A percentile compares a stretch with the other conserved stretches of the same genome.
Conservation (phyloP, 176 grass and related monocot species). For the Bothriochloa decipiens region DNA sequence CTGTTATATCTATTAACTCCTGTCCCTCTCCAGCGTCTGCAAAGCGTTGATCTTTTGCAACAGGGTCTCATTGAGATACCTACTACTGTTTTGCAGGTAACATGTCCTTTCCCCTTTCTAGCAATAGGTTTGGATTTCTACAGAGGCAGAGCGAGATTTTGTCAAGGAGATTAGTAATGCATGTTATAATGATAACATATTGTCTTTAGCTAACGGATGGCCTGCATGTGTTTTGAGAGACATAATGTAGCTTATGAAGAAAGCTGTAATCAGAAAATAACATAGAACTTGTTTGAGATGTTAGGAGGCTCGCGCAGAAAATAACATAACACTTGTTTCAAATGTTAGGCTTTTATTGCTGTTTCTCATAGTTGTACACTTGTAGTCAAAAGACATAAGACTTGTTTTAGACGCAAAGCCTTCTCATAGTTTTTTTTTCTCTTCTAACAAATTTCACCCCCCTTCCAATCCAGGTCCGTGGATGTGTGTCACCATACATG, state of each 20-base stretch:
- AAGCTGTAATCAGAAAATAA: background rate
- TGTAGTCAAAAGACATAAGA: background rate
- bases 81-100: conserved; percentile 71
- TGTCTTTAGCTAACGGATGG: background rate
- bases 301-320: too few relatives aligned
- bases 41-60: conserved; percentile 77
- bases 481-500: conserved; percentile 81
- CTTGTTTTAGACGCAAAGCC: background rate
- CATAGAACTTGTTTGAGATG: background rate
- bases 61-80: conserved; percentile 94
- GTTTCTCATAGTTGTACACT: background rate
- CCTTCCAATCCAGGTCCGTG: conserved; percentile 53
- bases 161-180: background rate
- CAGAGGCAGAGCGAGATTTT: background rate
- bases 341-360: background rate
- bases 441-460: background rate
- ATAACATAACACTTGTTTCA: too few relatives aligned
- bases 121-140: background rate
- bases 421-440: background rate
- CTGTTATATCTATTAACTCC: conserved; percentile 82
- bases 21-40: conserved; percentile 61
- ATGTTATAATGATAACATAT: background rate
- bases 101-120: background rate
- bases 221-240: background rate
- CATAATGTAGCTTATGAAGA: background rate